Evolutionary conservation across 371 early-diverging fungal species (phyloP).

Genomic region (Conidiobolus incongruus): DNA sequence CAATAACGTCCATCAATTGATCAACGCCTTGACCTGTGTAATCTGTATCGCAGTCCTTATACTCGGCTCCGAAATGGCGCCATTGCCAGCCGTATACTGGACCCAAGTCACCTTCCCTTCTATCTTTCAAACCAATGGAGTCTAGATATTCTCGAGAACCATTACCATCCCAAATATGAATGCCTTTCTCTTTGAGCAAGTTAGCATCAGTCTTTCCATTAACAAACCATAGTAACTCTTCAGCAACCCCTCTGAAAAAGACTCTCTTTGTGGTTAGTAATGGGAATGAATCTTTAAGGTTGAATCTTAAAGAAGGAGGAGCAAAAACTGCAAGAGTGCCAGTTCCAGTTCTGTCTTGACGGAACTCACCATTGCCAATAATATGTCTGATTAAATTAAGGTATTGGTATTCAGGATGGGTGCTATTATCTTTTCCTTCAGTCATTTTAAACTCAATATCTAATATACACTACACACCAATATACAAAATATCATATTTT

Average conservation of each 20-base stretch:
- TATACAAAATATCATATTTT: too few species aligned
- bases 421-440: constrained; percentile 8
- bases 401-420: constrained; percentile 59
- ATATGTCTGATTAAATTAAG: constrained; percentile 62
- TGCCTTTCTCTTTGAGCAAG: constrained; percentile 52
- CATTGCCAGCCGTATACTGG: constrained; percentile 99
- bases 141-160: constrained; percentile 85
- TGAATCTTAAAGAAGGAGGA: constrained; percentile 79
- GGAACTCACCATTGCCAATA: constrained; percentile 48
- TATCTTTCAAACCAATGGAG: constrained; percentile 49
- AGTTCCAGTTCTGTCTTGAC: constrained; percentile 91
- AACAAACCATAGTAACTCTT: constrained; percentile 97
- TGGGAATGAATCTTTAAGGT: constrained; percentile 62
- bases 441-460: too few species aligned
- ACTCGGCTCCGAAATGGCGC: constrained; percentile 98
- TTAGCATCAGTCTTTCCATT: constrained; percentile 79
- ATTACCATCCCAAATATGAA: constrained; percentile 98
- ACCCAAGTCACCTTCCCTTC: constrained; percentile 88
- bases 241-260: constrained; percentile 73
- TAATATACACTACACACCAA: too few species aligned
- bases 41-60: constrained; percentile 64
- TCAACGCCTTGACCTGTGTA: constrained; percentile 93
- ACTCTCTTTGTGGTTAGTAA: constrained; percentile 96
- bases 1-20: constrained; percentile 81
- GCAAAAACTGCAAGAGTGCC: constrained; percentile 92